Conservation (phyloP, 2,329 filamentous ascomycete genomes). For the Ophiostoma quercus region DNA sequence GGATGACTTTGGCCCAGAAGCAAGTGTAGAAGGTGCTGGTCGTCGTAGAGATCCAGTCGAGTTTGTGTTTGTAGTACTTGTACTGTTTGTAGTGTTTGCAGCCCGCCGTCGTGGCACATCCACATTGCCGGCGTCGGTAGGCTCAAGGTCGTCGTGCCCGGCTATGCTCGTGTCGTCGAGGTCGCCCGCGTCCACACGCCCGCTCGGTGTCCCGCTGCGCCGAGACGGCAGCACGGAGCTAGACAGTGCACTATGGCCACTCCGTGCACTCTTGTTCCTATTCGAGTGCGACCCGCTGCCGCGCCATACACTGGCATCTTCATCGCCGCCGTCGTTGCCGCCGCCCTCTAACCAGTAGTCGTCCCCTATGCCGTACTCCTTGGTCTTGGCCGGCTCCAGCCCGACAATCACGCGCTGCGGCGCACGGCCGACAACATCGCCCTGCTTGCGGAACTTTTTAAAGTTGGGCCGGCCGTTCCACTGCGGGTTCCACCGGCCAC, state of each 20-base stretch:
- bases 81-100: background rate
- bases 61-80: background rate
- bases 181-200: background rate
- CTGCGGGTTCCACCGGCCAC: slow-evolving; percentile 69
- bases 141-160: background rate
- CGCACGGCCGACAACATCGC: slow-evolving; percentile 42
- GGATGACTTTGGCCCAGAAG: background rate
- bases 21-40: background rate
- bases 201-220: background rate
- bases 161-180: slow-evolving; percentile 12
- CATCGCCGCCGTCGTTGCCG: slow-evolving; percentile 27
- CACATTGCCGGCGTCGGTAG: background rate
- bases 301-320: slow-evolving; percentile 24
- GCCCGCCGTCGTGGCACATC: too few species aligned
- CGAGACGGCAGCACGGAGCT: background rate
- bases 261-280: background rate
- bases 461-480: slow-evolving; percentile 98
- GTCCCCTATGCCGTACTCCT: slow-evolving; percentile 68
- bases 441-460: slow-evolving; percentile 71
- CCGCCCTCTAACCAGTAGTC: slow-evolving; percentile 67
- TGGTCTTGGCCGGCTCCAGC: slow-evolving; percentile 65
- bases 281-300: background rate
- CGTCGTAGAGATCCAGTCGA: background rate
- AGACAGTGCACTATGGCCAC: background rate
- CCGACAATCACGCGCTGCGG: slow-evolving; percentile 57